Base-by-base conservation (phyloP, 1,139 yeast genomes). In the Eremothecium coryli region DNA sequence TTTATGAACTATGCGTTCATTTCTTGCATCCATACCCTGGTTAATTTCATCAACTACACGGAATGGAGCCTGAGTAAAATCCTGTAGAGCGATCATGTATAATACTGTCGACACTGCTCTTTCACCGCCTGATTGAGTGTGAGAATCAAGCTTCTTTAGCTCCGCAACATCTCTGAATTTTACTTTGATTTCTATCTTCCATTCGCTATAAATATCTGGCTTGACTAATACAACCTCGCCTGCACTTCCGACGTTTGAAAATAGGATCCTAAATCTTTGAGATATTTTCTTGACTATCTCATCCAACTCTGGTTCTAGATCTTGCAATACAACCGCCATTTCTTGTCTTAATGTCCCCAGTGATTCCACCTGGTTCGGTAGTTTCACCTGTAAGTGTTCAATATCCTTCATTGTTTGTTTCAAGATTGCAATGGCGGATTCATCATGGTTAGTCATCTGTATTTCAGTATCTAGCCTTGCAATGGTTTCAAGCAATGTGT, bases 21-120 rank as follows among this genome's bases (percentile, higher is more conserved):
- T 90, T 41, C 73, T 73, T 6, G 94, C 85, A 60, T 93, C 99
- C 97, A 93, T 88, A 44, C 98, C 99, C 62, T 93, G 99, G 57
- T 93, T 93, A 44, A 93, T 93, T 63, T 93, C 99, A 59, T 93
- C 99, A 5, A 93, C 96, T 2, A 90, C 90, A 50, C 97, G 67
- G 53, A 93, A 85, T 7, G 98, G 98, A 0, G 96, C 86, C 26
- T 71, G 71, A 0, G 96, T 79, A 39, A 84, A 66, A n/a, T 88
- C 90, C 61, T 93, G 99, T 41, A 93, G 62, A 1, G 97, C 80
- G 70, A 93, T 82, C 49, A 93, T 71, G 53, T 82, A 93, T 39
- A 86, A 73, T 6, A 90, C 88, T 0, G 98, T 93, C 0, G 96
- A 79, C 0, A 90, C 95, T 0, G 98, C 94, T 49, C 95, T 72